A percentile compares a stretch with the other conserved stretches of the same genome.
Conservation (phyloP, 345 rosid species). For the Camelina hispida region DNA sequence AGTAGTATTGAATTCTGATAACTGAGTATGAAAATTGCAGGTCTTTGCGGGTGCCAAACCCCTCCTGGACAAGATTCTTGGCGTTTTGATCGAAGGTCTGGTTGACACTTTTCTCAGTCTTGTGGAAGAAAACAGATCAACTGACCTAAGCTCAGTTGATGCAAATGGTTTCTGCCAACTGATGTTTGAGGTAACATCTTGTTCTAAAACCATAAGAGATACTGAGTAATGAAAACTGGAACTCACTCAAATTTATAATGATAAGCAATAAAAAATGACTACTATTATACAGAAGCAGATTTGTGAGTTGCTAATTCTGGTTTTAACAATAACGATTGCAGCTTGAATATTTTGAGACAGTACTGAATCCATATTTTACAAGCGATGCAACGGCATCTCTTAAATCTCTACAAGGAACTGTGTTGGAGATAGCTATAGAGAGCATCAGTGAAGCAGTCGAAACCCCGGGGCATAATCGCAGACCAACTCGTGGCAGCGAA, state of each 20-base stretch:
- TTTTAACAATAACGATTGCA: slow-evolving; percentile 50
- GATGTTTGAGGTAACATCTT: slow-evolving; percentile 82
- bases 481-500: slow-evolving; percentile 96
- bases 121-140: slow-evolving; percentile 69
- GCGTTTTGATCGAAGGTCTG: slow-evolving; percentile 93
- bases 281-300: background rate
- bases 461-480: slow-evolving; percentile 68
- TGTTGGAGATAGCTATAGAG: slow-evolving; percentile 90
- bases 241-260: background rate
- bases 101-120: slow-evolving; percentile 88
- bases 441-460: slow-evolving; percentile 67
- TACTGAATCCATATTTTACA: slow-evolving; percentile 79
- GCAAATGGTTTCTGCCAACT: slow-evolving; percentile 98
- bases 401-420: slow-evolving; percentile 80
- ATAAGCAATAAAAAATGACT: background rate
- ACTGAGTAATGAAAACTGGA: background rate
- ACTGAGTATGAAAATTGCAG: slow-evolving; percentile 46
- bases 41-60: slow-evolving; percentile 98
- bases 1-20: slow-evolving; percentile 1
- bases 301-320: slow-evolving; percentile 21
- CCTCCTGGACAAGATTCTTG: slow-evolving; percentile 86
- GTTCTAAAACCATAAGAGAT: slow-evolving; percentile 3
- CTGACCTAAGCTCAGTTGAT: slow-evolving; percentile 73
- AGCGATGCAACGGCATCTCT: slow-evolving; percentile 80
- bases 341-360: slow-evolving; percentile 95